phyloP scores from a whole-genome alignment of 2,329 filamentous ascomycete species.

The Penicillium digitatum region DNA sequence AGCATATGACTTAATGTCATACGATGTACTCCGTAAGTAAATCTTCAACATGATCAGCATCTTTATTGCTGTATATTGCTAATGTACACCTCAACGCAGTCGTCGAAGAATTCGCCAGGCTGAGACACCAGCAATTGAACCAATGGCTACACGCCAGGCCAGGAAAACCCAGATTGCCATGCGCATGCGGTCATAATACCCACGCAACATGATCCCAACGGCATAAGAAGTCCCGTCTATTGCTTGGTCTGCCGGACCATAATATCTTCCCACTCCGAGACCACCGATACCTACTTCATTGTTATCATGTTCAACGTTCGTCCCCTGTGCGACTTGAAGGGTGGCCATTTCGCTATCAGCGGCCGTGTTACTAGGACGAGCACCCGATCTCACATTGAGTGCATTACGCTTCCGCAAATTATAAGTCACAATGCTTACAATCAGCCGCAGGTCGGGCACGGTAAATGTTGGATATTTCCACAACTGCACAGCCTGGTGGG shows the following conservation, averaged over 20 bases:
- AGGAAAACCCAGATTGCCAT: conserved; percentile 41
- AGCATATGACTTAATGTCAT: background rate
- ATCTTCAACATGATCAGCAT: background rate
- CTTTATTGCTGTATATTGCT: background rate
- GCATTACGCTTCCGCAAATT: conserved; percentile 53
- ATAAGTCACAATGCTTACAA: conserved; percentile 59
- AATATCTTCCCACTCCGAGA: conserved; percentile 36
- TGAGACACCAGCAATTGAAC: conserved; percentile 29
- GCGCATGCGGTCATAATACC: conserved; percentile 43
- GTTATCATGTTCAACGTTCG: conserved; percentile 23
- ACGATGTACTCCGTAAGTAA: background rate
- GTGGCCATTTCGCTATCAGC: conserved; percentile 36
- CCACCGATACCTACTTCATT: conserved; percentile 40
- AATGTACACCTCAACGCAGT: conserved; percentile 1
- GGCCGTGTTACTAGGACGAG: conserved; percentile 31
- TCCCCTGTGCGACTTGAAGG: conserved; percentile 22
- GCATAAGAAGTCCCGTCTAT: conserved; percentile 33
- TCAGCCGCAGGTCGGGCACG: conserved; percentile 55
- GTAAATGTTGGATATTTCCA: conserved; percentile 69
- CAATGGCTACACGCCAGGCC: conserved; percentile 36
- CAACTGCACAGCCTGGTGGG: conserved; percentile 56
- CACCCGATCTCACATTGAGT: conserved; percentile 31
- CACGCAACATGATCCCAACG: conserved; percentile 41
- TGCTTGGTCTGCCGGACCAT: conserved; percentile 24
- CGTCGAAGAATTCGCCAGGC: conserved; percentile 30